Conservation (phyloP, 805 yeast species). For the Pichia sporocuriosa region DNA sequence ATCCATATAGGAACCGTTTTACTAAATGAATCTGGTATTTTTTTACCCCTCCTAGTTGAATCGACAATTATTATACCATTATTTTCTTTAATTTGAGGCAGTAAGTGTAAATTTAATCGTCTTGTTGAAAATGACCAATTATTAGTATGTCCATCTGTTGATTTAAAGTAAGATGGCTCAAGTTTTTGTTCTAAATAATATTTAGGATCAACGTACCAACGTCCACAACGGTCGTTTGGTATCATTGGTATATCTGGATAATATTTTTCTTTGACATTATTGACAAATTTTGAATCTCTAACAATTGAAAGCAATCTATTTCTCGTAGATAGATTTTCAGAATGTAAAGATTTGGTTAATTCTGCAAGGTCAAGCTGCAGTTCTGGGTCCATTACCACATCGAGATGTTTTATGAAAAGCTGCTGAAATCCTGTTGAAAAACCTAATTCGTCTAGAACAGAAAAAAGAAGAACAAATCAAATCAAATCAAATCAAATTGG, state of each 20-base stretch:
- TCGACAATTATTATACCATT: slow-evolving; percentile 63
- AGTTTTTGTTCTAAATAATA: slow-evolving; percentile 35
- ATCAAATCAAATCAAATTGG: too few relatives aligned
- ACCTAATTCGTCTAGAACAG: too few relatives aligned
- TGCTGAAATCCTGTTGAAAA: too few relatives aligned
- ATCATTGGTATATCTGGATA: slow-evolving; percentile 34
- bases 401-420: too few relatives aligned
- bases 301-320: slow-evolving; percentile 66
- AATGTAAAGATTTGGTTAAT: slow-evolving; percentile 10
- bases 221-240: slow-evolving; percentile 82
- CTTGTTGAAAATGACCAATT: slow-evolving; percentile 76
- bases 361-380: slow-evolving; percentile 10
- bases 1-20: slow-evolving; percentile 93
- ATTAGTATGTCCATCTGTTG: slow-evolving; percentile 84
- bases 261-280: slow-evolving; percentile 32
- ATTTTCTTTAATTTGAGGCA: slow-evolving; percentile 38
- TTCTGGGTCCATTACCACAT: slow-evolving; percentile 16
- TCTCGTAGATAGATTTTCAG: slow-evolving; percentile 11
- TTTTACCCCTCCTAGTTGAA: slow-evolving; percentile 79
- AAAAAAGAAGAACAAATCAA: too few relatives aligned
- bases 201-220: slow-evolving; percentile 65
- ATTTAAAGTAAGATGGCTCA: slow-evolving; percentile 59
- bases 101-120: slow-evolving; percentile 66
- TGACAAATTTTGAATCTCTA: slow-evolving; percentile 51
- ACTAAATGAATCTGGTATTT: slow-evolving; percentile 79